Conservation (phyloP, 768 basidiomycete species). For the Suillus sp. region DNA sequence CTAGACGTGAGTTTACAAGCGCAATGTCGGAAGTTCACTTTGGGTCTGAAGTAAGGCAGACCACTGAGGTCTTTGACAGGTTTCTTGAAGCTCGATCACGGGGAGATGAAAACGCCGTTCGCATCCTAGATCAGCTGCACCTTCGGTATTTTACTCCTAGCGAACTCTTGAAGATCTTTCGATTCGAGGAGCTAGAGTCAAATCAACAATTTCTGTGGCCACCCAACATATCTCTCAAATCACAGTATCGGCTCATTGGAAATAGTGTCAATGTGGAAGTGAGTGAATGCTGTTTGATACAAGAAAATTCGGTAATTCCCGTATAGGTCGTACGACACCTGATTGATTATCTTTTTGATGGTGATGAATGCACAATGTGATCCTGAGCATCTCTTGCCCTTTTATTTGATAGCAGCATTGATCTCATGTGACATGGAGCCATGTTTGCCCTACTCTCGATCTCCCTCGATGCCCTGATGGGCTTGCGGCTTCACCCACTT, state of each 20-base stretch:
- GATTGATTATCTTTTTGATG: conserved; percentile 57
- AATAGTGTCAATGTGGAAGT: conserved; percentile 84
- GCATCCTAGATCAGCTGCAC: conserved; percentile 57
- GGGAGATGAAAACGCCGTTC: conserved; percentile 46
- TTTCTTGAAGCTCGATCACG: conserved; percentile 51
- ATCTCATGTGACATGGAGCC: not conserved
- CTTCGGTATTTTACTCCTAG: conserved; percentile 76
- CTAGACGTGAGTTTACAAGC: conserved; percentile 53
- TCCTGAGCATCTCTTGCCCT: not conserved
- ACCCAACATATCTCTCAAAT: conserved; percentile 55
- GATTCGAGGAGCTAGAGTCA: conserved; percentile 42
- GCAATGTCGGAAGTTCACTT: not conserved
- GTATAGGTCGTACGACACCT: conserved; percentile 51
- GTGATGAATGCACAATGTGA: conserved; percentile 12
- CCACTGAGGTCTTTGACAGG: conserved; percentile 54
- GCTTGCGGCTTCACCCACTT: too few species aligned
- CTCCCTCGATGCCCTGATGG: not conserved
- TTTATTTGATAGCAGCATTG: not conserved
- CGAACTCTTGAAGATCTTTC: conserved; percentile 71
- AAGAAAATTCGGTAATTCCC: not conserved
- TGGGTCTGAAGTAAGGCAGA: conserved; percentile 43
- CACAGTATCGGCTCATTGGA: conserved; percentile 76
- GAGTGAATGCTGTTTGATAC: conserved; percentile 5
- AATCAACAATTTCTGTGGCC: conserved; percentile 62
- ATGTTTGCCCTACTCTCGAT: not conserved